Base-by-base conservation (phyloP, 192 early-diverging fungal species). In the Backusella psychrophila region DNA sequence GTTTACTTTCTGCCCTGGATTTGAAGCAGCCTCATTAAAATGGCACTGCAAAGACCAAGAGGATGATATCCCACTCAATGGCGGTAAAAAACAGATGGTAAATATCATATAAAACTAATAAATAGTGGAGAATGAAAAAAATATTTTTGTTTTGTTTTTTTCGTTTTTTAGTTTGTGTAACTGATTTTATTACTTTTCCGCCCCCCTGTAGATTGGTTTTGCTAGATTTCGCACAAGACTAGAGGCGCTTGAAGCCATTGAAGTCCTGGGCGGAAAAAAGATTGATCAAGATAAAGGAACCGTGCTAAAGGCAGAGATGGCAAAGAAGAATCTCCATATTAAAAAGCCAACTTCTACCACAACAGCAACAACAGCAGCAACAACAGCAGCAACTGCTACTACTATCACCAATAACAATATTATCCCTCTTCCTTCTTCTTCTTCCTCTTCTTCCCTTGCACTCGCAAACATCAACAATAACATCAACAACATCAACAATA, bases 11-110 rank as follows among this genome's bases (percentile, higher is more conserved):
- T 96, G 92, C 17, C 89, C 93, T 44, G 98, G 97, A 6, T 99
- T 99, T 73, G 98, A 99, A 81, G 98, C 97, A 4, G 97, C 98
- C 8, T 96, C 96, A 4, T 88, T 99, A 44, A 99, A 99, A 85
- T 89, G 94, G 68, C 96, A 96, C 33, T 82, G 86, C 65, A 85
- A 87, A 80, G 93, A 94, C 65, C 90, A 89, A 73, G 85, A 87
- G 41, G 91, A 90, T 53, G 89, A 90, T 41, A 87, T 65, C 49
- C 34, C 41, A 8, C 44, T 31, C 15, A 70, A 44, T 26, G 73
- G 38, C 63, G 78, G 78, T 17, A 79, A 79, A 75, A 79, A 79
- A 26, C 78, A 79, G 39, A 79, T 79, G 78, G 78, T 79, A 33
- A 33, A 33, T 33, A 33, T 33, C 33, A 78, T 12, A 59, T 26